phyloP scores from a whole-genome alignment of 768 basidiomycete species.

The Strobilomyces dryophilus region DNA sequence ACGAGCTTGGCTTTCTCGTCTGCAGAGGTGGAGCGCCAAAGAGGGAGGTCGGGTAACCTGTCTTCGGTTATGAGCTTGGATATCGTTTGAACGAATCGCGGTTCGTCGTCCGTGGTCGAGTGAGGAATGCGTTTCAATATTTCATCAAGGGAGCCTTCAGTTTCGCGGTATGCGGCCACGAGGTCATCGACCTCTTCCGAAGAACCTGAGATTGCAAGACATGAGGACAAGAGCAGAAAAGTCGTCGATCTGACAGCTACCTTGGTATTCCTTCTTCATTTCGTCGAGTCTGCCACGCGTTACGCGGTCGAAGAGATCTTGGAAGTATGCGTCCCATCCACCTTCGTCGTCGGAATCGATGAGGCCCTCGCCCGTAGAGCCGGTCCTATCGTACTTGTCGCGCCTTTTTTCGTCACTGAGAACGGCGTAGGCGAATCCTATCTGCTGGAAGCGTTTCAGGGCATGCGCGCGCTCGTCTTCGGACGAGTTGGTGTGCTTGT shows the following conservation, averaged over 20 bases:
- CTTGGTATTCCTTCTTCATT: constrained; percentile 93
- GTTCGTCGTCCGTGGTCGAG: constrained; percentile 78
- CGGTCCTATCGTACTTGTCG: constrained; percentile 79
- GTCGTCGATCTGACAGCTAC: constrained; percentile 26
- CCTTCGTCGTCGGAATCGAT: constrained; percentile 73
- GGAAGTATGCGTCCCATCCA: constrained; percentile 92
- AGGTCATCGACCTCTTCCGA: constrained; percentile 81
- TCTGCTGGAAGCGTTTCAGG: constrained; percentile 81
- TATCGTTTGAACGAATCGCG: constrained; percentile 71
- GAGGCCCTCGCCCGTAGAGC: constrained; percentile 78
- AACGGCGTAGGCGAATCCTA: constrained; percentile 92
- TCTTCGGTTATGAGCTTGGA: constrained; percentile 61
- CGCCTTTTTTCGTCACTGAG: constrained; percentile 74
- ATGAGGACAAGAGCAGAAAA: background rate
- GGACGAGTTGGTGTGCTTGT: constrained; percentile 70
- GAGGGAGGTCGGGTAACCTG: constrained; percentile 48
- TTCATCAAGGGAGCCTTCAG: constrained; percentile 68
- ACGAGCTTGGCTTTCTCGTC: constrained; percentile 78
- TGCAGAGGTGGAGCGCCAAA: constrained; percentile 69
- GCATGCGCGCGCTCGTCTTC: constrained; percentile 63
- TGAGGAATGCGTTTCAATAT: constrained; percentile 89
- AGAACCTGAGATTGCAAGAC: constrained; percentile 53
- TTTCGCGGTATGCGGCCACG: constrained; percentile 64
- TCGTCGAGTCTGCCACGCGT: constrained; percentile 86
- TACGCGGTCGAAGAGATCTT: constrained; percentile 81